Percentiles rank a stretch among this genome's conserved stretches.
Evolutionary conservation across 345 rosid genomes (phyloP).

Genomic region (Barbarea vulgaris): DNA sequence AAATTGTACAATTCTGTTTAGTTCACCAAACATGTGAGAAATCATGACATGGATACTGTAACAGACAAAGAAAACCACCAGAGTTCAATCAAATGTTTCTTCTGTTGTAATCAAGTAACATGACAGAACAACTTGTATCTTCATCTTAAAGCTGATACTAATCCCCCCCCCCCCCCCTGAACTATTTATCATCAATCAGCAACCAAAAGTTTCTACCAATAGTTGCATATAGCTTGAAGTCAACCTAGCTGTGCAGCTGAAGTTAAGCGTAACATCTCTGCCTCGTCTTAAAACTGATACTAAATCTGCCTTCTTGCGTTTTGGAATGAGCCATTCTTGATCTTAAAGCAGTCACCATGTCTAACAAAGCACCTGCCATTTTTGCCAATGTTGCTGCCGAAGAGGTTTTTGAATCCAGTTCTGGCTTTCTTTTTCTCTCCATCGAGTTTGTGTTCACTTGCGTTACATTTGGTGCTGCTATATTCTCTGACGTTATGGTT

Average conservation of each 20-base stretch:
- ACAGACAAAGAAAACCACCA: slow-evolving; percentile 14
- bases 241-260: slow-evolving; percentile 24
- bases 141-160: slow-evolving; percentile 8
- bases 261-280: too few species aligned
- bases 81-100: slow-evolving; percentile 4
- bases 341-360: slow-evolving; percentile 59
- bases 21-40: slow-evolving; percentile 20
- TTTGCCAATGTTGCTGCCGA: slow-evolving; percentile 43
- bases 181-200: slow-evolving; percentile 8
- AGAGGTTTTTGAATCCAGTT: slow-evolving; percentile 40
- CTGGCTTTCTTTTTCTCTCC: slow-evolving; percentile 49
- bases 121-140: background rate
- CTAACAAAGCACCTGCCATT: slow-evolving; percentile 64
- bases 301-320: slow-evolving; percentile 46
- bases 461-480: background rate
- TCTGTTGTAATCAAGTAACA: background rate
- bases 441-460: background rate
- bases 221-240: slow-evolving; percentile 1
- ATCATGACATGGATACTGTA: slow-evolving; percentile 15
- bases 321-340: slow-evolving; percentile 36
- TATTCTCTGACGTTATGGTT: background rate
- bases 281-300: too few species aligned
- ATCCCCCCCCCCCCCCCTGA: background rate
- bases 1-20: slow-evolving; percentile 14
- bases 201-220: slow-evolving; percentile 5